Percentiles rank a stretch among this genome's conserved stretches.
Evolutionary conservation across 2,329 filamentous ascomycete genomes (phyloP).

Genomic region (Tolypocladium endophyticum): DNA sequence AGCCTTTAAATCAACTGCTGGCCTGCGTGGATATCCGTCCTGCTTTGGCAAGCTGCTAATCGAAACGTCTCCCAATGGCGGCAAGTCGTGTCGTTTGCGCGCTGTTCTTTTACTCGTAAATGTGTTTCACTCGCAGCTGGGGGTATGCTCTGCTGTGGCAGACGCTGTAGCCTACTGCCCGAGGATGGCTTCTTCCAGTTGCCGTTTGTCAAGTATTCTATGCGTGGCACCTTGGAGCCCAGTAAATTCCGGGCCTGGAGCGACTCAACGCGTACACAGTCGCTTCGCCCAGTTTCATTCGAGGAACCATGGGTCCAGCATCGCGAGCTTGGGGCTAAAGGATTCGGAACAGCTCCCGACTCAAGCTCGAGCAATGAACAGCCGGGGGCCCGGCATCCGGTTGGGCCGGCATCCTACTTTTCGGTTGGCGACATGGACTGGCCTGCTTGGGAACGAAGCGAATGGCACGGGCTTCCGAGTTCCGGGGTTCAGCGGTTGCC

Average conservation of each 20-base stretch:
- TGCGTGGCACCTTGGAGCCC: not conserved
- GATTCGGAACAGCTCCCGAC: not conserved
- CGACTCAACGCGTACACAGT: not conserved
- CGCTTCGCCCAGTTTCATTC: not conserved
- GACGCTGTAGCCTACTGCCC: not conserved
- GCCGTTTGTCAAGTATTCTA: not conserved
- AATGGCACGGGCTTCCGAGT: not conserved
- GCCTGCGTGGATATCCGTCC: not conserved
- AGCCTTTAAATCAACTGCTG: constrained; percentile 1
- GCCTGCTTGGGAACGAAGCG: not conserved
- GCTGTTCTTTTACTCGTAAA: not conserved
- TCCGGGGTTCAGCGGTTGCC: not conserved
- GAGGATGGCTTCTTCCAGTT: not conserved
- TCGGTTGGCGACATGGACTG: not conserved
- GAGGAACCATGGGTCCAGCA: not conserved
- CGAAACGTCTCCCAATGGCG: not conserved
- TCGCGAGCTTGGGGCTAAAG: not conserved
- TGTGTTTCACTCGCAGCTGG: not conserved
- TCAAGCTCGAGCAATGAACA: not conserved
- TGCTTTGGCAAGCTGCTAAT: not conserved
- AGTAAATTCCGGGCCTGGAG: not conserved
- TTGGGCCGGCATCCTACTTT: not conserved
- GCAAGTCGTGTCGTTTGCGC: not conserved
- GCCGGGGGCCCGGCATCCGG: not conserved
- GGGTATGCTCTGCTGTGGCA: not conserved